A percentile compares a stretch with the other conserved stretches of the same genome.
These are phyloP conservation scores for Catunica adiposa DNA, from an alignment of 2,329 filamentous ascomycete species.

Conservation along the genomic window DNA sequence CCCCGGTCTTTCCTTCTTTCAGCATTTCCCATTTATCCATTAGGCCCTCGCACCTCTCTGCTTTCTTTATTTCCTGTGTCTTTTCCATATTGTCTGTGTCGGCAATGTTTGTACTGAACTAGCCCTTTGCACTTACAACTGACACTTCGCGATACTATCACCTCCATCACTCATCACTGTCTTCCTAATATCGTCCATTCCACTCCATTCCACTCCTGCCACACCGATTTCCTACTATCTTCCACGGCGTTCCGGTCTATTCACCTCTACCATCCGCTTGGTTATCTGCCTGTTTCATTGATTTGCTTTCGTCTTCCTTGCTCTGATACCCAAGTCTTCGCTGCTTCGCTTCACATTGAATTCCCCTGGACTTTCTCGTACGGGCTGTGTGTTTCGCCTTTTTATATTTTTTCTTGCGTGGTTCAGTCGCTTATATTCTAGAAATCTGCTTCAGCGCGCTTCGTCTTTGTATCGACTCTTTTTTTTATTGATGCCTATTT, in stretches of 20 bases:
- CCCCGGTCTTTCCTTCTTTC: neutral
- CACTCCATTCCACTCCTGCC: neutral
- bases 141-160: neutral
- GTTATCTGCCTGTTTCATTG: neutral
- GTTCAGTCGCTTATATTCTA: slow-evolving; percentile 11
- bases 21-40: neutral
- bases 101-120: neutral
- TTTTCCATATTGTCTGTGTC: neutral
- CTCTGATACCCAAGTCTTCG: neutral
- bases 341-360: neutral
- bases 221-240: neutral
- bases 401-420: neutral
- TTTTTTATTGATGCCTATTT: neutral
- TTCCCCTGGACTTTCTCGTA: neutral
- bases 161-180: too few relatives aligned
- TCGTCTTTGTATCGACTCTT: slow-evolving; percentile 12
- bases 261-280: neutral
- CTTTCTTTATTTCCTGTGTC: neutral
- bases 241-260: slow-evolving; percentile 2
- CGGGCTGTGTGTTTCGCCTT: slow-evolving; percentile 7
- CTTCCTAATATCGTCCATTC: neutral
- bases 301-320: neutral
- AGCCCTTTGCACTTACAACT: neutral
- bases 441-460: slow-evolving; percentile 10
- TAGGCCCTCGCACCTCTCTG: neutral